Evolutionary conservation across 2,329 filamentous ascomycete genomes (phyloP).

Genomic region (Beauveria asiatica): DNA sequence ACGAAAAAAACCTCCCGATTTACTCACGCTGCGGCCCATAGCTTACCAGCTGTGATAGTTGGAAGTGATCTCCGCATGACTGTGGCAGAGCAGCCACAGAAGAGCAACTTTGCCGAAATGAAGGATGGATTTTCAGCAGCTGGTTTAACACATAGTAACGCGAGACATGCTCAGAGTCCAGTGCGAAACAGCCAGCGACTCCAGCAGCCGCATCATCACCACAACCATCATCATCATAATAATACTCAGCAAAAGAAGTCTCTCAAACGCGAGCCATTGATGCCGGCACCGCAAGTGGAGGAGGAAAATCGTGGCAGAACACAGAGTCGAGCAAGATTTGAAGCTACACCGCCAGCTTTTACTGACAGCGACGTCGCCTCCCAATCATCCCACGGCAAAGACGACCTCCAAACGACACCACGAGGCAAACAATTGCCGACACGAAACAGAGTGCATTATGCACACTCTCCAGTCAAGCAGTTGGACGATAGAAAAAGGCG

Average conservation of each 20-base stretch:
- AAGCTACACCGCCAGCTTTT: conserved; percentile 7
- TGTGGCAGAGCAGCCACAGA: background rate
- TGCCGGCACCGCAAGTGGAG: background rate
- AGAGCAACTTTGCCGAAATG: background rate
- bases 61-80: conserved; percentile 14
- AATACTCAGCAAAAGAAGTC: background rate
- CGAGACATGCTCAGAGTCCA: background rate
- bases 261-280: background rate
- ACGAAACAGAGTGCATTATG: conserved; percentile 18
- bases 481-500: conserved; percentile 31
- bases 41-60: conserved; percentile 14
- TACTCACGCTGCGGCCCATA: conserved; percentile 7
- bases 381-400: conserved; percentile 2
- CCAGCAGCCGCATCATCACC: background rate
- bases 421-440: conserved; percentile 13
- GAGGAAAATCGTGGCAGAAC: background rate
- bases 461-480: conserved; percentile 13
- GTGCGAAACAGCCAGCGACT: conserved; percentile 5
- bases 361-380: conserved; percentile 5
- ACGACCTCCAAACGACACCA: conserved; percentile 14
- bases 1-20: background rate
- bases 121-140: conserved; percentile 10
- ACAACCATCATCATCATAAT: background rate
- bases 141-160: background rate
- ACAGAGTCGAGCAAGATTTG: conserved; percentile 5